Evolutionary conservation across 2,329 filamentous ascomycete species (phyloP).

Genomic region (Zarea fungicola): DNA sequence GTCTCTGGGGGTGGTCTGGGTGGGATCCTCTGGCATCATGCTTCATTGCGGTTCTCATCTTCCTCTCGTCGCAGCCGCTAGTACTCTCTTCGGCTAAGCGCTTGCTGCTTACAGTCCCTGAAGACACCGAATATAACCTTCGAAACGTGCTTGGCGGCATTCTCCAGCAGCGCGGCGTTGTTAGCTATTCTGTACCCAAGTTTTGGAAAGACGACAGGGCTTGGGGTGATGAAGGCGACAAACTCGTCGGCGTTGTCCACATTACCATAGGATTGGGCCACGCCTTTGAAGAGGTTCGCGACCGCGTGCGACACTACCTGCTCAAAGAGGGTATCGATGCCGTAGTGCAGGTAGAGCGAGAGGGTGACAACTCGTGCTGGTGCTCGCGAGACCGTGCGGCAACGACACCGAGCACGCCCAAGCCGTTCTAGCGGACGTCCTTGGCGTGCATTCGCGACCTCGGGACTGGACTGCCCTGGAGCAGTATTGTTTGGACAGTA

Average conservation of each 20-base stretch:
- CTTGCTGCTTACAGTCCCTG: constrained; percentile 77
- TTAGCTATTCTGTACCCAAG: constrained; percentile 77
- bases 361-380: constrained; percentile 66
- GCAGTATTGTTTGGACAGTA: constrained; percentile 8
- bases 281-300: constrained; percentile 76
- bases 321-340: constrained; percentile 69
- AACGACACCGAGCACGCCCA: constrained; percentile 27
- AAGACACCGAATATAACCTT: constrained; percentile 79
- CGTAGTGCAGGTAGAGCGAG: constrained; percentile 81
- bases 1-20: constrained; percentile 83
- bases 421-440: constrained; percentile 26
- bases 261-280: constrained; percentile 68
- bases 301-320: constrained; percentile 69
- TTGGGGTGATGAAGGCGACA: constrained; percentile 38
- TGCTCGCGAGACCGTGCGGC: constrained; percentile 35
- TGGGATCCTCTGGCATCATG: constrained; percentile 95
- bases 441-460: constrained; percentile 3
- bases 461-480: neutral
- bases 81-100: constrained; percentile 79
- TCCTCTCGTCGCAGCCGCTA: constrained; percentile 83
- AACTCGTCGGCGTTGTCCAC: constrained; percentile 78
- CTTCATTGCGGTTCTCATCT: constrained; percentile 87
- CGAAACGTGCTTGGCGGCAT: constrained; percentile 83
- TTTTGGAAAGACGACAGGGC: constrained; percentile 83
- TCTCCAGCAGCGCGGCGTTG: constrained; percentile 74